A percentile compares a stretch with the other conserved stretches of the same genome.
phyloP scores from a whole-genome alignment of 352 stramenopile genomes.

The Globisporangium perplexum region DNA sequence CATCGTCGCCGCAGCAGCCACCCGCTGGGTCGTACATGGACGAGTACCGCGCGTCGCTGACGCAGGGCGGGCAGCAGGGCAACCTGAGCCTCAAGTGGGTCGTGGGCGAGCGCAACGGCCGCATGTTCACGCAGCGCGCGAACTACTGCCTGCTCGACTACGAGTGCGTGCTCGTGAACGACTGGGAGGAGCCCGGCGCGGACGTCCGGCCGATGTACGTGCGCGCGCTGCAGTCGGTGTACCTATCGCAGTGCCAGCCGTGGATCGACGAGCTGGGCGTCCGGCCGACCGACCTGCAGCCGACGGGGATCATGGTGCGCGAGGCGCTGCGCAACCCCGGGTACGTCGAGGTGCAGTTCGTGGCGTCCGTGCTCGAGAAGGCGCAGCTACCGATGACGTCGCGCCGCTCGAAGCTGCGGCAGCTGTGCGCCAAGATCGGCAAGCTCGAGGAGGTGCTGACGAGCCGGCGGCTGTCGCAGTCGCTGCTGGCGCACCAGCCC shows the following conservation, averaged over 20 bases:
- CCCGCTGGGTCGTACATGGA: slow-evolving; percentile 28
- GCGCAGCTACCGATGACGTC: slow-evolving; percentile 45
- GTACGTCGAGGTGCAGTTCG: slow-evolving; percentile 72
- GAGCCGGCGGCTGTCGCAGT: slow-evolving; percentile 61
- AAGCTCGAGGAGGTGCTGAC: slow-evolving; percentile 70
- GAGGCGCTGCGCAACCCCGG: slow-evolving; percentile 33
- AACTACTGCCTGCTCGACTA: slow-evolving; percentile 75
- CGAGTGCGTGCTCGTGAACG: slow-evolving; percentile 66
- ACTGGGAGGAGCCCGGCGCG: slow-evolving; percentile 42
- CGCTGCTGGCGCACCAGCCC: slow-evolving; percentile 52
- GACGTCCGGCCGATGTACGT: slow-evolving; percentile 60
- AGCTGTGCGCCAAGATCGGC: slow-evolving; percentile 43
- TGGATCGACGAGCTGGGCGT: slow-evolving; percentile 56
- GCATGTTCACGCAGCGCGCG: slow-evolving; percentile 61
- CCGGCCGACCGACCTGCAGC: slow-evolving; percentile 48
- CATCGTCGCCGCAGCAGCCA: not conserved
- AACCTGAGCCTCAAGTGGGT: slow-evolving; percentile 72
- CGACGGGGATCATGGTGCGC: slow-evolving; percentile 73
- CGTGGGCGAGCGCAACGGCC: slow-evolving; percentile 51
- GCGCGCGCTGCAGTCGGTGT: slow-evolving; percentile 60
- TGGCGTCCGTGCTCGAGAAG: slow-evolving; percentile 69
- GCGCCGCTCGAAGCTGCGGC: slow-evolving; percentile 52
- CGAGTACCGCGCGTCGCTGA: slow-evolving; percentile 38
- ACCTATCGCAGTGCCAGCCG: slow-evolving; percentile 50
- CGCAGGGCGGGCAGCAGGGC: slow-evolving; percentile 37